Conservation (phyloP, 2,329 filamentous ascomycete genomes). For the Botryotinia convoluta region DNA sequence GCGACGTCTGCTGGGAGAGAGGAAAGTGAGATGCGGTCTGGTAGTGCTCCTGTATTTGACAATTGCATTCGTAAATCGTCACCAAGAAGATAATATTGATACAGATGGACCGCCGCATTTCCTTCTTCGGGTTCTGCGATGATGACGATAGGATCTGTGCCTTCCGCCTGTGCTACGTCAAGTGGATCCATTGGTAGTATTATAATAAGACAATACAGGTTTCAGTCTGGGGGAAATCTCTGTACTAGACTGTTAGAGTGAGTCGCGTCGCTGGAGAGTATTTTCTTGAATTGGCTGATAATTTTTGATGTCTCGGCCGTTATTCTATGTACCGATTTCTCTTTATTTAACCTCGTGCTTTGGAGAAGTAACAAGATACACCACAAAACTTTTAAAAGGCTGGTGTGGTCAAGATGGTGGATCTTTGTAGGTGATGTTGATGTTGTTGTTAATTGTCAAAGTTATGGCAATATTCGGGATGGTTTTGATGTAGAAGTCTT, state of each 20-base stretch:
- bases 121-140: not conserved
- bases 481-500: no score
- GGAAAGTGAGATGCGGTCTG: rapidly evolving
- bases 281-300: not conserved
- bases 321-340: no score
- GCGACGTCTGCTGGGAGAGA: not conserved
- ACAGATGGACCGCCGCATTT: rapidly evolving
- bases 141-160: not conserved
- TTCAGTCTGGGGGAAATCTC: not conserved
- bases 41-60: not conserved
- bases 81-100: not conserved
- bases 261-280: not conserved
- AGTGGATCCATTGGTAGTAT: not conserved
- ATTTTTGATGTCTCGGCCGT: not conserved
- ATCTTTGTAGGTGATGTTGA: not conserved
- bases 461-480: no score
- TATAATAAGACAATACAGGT: not conserved
- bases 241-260: not conserved
- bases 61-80: not conserved
- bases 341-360: not conserved
- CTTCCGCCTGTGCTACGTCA: rapidly evolving
- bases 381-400: not conserved
- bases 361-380: rapidly evolving
- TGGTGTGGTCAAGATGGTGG: not conserved
- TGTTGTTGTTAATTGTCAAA: not conserved